These are phyloP conservation scores for Trypanosoma cruzi DNA, from an alignment of 208 protist genomes.

Conservation along the genomic window DNA sequence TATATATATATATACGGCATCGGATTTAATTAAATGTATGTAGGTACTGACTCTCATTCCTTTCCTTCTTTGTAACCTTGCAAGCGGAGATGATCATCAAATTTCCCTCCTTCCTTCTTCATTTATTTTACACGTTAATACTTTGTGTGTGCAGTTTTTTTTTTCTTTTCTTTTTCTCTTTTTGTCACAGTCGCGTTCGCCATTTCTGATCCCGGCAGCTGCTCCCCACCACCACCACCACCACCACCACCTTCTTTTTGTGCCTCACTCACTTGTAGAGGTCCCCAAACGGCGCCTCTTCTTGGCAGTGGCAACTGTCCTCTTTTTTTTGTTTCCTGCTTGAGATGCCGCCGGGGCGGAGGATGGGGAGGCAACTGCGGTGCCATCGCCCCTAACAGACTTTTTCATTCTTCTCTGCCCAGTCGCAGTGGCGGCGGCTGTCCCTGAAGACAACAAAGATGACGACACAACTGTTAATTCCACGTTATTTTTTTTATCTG, in stretches of 20 bases:
- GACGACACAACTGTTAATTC: too few relatives aligned
- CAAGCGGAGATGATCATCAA: background rate
- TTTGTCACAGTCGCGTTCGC: background rate
- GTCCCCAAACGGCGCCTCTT: background rate
- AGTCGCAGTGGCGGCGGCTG: too few relatives aligned
- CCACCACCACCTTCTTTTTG: background rate
- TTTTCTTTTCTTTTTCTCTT: background rate
- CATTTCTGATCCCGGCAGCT: background rate
- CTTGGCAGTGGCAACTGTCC: background rate
- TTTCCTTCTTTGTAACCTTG: constrained; percentile 1
- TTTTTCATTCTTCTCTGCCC: too few relatives aligned
- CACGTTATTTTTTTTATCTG: too few relatives aligned
- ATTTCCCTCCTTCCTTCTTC: background rate
- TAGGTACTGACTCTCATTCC: too few relatives aligned
- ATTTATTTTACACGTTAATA: background rate
- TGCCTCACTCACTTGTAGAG: background rate
- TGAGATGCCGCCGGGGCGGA: background rate
- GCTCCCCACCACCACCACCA: background rate
- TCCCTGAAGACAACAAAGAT: too few relatives aligned
- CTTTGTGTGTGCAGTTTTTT: background rate
- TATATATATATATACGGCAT: too few relatives aligned
- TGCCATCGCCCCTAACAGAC: background rate
- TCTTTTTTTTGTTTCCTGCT: background rate
- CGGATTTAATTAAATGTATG: too few relatives aligned
- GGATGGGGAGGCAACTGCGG: background rate